Conservation (phyloP, 805 yeast species). For the Saccharomycopsis oosterbeekiorum region DNA sequence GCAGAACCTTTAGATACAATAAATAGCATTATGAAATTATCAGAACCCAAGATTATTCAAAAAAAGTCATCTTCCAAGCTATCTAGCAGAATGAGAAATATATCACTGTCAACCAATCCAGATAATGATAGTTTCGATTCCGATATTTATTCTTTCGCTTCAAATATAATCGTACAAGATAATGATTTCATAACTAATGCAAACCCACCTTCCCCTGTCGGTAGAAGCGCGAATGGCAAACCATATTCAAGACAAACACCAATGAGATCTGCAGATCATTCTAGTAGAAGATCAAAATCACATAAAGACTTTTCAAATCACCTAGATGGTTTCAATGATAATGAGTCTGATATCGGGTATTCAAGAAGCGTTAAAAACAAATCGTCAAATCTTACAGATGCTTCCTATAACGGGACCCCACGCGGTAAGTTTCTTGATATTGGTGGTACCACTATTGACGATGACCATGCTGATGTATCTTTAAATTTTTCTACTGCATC, state of each 20-base stretch:
- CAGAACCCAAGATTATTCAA: constrained; percentile 1
- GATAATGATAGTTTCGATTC: background rate
- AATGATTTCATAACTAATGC: constrained; percentile 18
- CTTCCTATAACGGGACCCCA: background rate
- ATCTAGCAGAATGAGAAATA: background rate
- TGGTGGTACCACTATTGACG: background rate
- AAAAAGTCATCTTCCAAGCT: background rate
- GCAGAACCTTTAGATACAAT: background rate
- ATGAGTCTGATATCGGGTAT: background rate
- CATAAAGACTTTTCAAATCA: background rate
- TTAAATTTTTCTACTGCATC: background rate
- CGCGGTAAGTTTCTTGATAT: background rate
- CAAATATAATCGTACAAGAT: constrained; percentile 12
- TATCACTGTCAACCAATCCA: background rate
- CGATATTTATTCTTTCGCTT: constrained; percentile 12
- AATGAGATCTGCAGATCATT: background rate
- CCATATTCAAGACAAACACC: background rate
- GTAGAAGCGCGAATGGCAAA: background rate
- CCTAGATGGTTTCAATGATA: background rate
- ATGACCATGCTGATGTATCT: background rate
- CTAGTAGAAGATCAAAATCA: background rate
- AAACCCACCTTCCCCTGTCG: constrained; percentile 15
- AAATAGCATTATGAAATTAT: background rate
- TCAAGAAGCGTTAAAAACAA: background rate
- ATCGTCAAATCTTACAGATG: background rate